These are phyloP conservation scores for Trichoderma citrinoviride DNA, from an alignment of 2,329 filamentous ascomycete species.

Conservation along the genomic window DNA sequence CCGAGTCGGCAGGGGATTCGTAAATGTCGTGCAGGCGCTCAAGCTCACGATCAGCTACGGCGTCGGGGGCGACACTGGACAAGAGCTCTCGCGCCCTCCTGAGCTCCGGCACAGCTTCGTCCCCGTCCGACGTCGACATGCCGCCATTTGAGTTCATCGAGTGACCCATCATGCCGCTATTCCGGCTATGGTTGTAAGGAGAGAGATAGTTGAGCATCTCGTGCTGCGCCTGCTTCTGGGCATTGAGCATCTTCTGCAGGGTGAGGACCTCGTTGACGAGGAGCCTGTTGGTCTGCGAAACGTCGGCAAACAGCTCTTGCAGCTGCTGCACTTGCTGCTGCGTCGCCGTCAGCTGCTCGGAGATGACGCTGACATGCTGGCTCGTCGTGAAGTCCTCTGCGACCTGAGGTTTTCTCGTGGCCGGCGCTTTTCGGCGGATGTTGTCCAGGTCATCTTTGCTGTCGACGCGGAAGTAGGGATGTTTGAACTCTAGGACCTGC, in stretches of 20 bases:
- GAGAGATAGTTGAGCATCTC: conserved; percentile 57
- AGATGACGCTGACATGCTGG: conserved; percentile 86
- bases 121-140: conserved; percentile 42
- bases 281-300: conserved; percentile 61
- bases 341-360: conserved; percentile 82
- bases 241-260: conserved; percentile 59
- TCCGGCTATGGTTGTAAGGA: conserved; percentile 46
- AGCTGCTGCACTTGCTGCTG: conserved; percentile 89
- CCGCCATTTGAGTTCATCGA: conserved; percentile 37
- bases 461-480: conserved; percentile 92
- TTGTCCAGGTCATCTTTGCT: conserved; percentile 97
- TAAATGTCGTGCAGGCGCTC: conserved; percentile 56
- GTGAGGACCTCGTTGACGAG: conserved; percentile 61
- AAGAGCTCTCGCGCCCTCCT: conserved; percentile 57
- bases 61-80: conserved; percentile 51
- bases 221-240: conserved; percentile 56
- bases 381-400: conserved; percentile 73
- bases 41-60: conserved; percentile 53
- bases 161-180: conserved; percentile 36
- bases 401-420: conserved; percentile 70
- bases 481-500: conserved; percentile 78
- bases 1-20: conserved; percentile 54
- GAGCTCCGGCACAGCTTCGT: conserved; percentile 52
- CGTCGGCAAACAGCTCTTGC: conserved; percentile 79
- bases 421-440: conserved; percentile 91